Evolutionary conservation across 2,329 filamentous ascomycete species (phyloP).

Genomic region (Xylaria sp.): DNA sequence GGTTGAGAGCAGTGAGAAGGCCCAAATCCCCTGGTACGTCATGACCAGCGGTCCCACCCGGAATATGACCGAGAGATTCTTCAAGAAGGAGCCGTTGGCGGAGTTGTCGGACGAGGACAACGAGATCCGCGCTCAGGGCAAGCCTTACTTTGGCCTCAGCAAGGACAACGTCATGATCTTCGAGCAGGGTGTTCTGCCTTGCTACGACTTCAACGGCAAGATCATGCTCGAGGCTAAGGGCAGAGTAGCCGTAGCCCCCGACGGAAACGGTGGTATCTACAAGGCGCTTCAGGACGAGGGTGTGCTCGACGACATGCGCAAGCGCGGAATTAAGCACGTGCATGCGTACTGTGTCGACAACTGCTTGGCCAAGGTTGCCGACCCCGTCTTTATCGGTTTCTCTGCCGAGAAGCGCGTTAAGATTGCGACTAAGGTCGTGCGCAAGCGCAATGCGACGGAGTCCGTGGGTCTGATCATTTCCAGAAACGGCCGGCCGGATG

Average conservation of each 20-base stretch:
- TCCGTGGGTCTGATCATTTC: constrained; percentile 89
- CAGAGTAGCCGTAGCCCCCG: constrained; percentile 88
- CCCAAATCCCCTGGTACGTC: constrained; percentile 91
- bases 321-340: constrained; percentile 86
- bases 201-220: constrained; percentile 96
- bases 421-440: constrained; percentile 98
- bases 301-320: constrained; percentile 80
- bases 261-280: constrained; percentile 97
- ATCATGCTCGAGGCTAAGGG: constrained; percentile 88
- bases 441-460: constrained; percentile 94
- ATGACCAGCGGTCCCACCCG: constrained; percentile 98
- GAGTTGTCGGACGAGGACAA: constrained; percentile 55
- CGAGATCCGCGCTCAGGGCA: constrained; percentile 37
- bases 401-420: constrained; percentile 81
- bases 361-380: constrained; percentile 97
- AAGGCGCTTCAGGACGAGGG: constrained; percentile 63
- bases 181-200: constrained; percentile 93
- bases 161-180: constrained; percentile 87
- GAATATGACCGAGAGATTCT: constrained; percentile 87
- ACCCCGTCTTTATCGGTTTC: constrained; percentile 93
- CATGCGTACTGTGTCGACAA: constrained; percentile 99
- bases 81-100: constrained; percentile 40
- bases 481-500: constrained; percentile 93
- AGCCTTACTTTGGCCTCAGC: constrained; percentile 74
- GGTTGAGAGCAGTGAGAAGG: constrained; percentile 50